Evolutionary conservation across 495 filamentous ascomycete genomes (phyloP).

Genomic region (Penicillium paradoxum): DNA sequence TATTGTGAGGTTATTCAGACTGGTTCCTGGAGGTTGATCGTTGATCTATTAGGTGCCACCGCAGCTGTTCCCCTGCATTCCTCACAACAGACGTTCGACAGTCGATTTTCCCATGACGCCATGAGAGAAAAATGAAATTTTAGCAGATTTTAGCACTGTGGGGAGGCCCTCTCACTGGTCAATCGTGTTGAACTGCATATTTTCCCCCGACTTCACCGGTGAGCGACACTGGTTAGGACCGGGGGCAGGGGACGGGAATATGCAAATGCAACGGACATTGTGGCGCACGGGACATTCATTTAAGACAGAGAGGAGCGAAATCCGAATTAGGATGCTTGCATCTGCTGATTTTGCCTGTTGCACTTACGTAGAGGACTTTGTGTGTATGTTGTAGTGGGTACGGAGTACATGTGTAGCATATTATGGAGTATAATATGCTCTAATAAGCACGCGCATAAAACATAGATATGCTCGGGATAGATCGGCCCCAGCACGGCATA

Average conservation of each 20-base stretch:
- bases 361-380: too few species aligned
- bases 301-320: too few species aligned
- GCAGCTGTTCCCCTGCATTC: background rate
- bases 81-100: background rate
- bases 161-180: slow-evolving; percentile 16
- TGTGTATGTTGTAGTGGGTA: too few species aligned
- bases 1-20: too few species aligned
- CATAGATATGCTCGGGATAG: background rate
- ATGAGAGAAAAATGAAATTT: slow-evolving; percentile 11
- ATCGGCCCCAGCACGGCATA: slow-evolving; percentile 1
- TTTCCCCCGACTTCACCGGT: slow-evolving; percentile 29
- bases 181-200: slow-evolving; percentile 11
- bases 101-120: slow-evolving; percentile 13
- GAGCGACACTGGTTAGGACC: slow-evolving; percentile 24
- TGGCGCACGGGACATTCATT: background rate
- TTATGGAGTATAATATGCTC: too few species aligned
- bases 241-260: slow-evolving; percentile 10
- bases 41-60: too few species aligned
- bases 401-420: too few species aligned
- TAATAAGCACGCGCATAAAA: background rate
- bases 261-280: background rate
- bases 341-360: too few species aligned
- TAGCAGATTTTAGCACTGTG: slow-evolving; percentile 13
- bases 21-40: too few species aligned
- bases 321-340: background rate